These are phyloP conservation scores for Paramecium pentaurelia DNA, from an alignment of 73 alveolate genomes.

Conservation along the genomic window DNA sequence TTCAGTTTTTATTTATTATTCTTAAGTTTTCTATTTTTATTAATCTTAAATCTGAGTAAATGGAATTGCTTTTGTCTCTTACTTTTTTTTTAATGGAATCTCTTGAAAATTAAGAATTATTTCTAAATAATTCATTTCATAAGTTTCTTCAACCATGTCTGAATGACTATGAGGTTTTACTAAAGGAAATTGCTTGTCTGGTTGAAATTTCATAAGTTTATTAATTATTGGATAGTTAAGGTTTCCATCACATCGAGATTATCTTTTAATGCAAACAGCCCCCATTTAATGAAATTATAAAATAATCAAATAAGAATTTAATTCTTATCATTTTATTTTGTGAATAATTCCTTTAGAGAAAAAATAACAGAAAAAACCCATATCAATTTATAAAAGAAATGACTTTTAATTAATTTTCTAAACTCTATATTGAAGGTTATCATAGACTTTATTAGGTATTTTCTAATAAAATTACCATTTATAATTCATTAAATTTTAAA, in stretches of 20 bases:
- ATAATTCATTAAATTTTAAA: too few relatives aligned
- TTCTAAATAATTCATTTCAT: constrained; percentile 6
- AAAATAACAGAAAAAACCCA: neutral
- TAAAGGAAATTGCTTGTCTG: neutral
- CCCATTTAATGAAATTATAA: neutral
- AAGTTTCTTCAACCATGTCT: neutral
- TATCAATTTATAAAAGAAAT: neutral
- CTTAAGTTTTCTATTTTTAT: neutral
- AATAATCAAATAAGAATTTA: neutral
- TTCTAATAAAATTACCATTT: neutral
- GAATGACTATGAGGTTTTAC: neutral
- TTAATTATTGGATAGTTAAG: neutral
- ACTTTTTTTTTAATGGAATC: neutral
- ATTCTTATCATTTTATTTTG: neutral
- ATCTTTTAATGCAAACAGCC: neutral
- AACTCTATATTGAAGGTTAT: neutral
- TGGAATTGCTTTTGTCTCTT: neutral
- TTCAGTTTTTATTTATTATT: neutral
- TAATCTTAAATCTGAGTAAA: neutral
- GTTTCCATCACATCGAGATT: neutral
- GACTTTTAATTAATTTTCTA: neutral
- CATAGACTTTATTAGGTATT: too few relatives aligned
- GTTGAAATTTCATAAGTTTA: neutral
- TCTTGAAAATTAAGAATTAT: neutral
- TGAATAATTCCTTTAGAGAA: neutral